A percentile compares a stretch with the other conserved stretches of the same genome.
These are phyloP conservation scores for Cyclostephanos invisitatus DNA, from an alignment of 108 stramenopile genomes.

Conservation along the genomic window DNA sequence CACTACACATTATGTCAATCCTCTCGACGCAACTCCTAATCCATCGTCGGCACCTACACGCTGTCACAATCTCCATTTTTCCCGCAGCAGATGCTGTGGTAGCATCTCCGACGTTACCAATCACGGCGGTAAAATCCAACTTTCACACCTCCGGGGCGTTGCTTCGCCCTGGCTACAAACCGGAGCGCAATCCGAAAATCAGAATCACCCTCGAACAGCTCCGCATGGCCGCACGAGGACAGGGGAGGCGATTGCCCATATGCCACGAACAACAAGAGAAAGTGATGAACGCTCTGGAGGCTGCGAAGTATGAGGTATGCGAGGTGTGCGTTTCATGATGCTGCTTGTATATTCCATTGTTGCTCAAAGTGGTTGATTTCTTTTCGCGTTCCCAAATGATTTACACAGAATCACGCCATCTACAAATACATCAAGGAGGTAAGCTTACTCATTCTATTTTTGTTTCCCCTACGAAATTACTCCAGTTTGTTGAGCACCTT, in stretches of 20 bases:
- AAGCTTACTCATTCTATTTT: slow-evolving; percentile 45
- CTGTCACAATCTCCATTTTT: not conserved
- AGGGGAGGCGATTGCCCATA: slow-evolving; percentile 35
- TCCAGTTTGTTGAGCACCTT: not conserved
- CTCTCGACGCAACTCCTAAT: not conserved
- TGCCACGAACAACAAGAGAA: slow-evolving; percentile 75
- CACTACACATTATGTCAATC: not conserved
- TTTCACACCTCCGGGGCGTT: slow-evolving; percentile 16
- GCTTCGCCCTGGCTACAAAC: slow-evolving; percentile 15
- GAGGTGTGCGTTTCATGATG: not conserved
- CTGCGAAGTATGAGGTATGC: slow-evolving; percentile 58
- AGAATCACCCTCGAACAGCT: slow-evolving; percentile 77
- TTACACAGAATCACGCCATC: slow-evolving; percentile 53
- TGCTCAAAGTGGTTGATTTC: not conserved
- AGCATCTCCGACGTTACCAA: not conserved
- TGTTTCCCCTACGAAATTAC: slow-evolving; percentile 1
- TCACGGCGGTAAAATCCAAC: slow-evolving; percentile 1
- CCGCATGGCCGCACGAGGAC: slow-evolving; percentile 70
- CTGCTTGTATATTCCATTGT: not conserved
- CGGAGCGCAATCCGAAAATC: slow-evolving; percentile 46
- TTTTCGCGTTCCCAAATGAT: not conserved
- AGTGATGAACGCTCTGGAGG: slow-evolving; percentile 73
- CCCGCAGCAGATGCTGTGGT: not conserved
- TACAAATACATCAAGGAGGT: slow-evolving; percentile 81
- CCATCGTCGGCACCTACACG: slow-evolving; percentile 3